Conservation (phyloP, 768 basidiomycete genomes). For the Scleroderma bovista region DNA sequence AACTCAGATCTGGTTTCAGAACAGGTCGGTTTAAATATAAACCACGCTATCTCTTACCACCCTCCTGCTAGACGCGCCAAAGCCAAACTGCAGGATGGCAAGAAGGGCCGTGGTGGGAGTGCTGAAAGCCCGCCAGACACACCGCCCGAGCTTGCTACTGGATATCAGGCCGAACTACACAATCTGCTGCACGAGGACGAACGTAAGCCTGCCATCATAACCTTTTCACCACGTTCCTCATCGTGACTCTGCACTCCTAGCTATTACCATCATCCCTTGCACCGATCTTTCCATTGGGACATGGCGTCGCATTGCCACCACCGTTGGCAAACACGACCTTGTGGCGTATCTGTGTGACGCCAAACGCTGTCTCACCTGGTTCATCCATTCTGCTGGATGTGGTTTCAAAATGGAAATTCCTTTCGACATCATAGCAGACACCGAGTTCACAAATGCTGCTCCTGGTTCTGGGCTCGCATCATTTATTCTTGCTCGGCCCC, state of each 20-base stretch:
- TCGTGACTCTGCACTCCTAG: constrained; percentile 29
- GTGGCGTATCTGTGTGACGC: constrained; percentile 70
- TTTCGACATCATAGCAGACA: constrained; percentile 55
- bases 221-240: not conserved
- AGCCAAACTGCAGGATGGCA: constrained; percentile 66
- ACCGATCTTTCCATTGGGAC: constrained; percentile 68
- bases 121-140: constrained; percentile 39
- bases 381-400: constrained; percentile 63
- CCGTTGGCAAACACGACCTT: constrained; percentile 53
- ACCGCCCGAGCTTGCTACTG: constrained; percentile 47
- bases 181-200: constrained; percentile 70
- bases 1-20: constrained; percentile 89
- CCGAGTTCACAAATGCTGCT: constrained; percentile 49
- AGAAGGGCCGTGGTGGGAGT: constrained; percentile 35
- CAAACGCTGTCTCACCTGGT: constrained; percentile 71
- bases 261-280: constrained; percentile 73
- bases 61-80: constrained; percentile 63
- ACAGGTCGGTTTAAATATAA: constrained; percentile 39
- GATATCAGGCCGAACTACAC: constrained; percentile 56
- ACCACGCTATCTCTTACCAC: not conserved
- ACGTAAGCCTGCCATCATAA: constrained; percentile 42
- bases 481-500: constrained; percentile 61
- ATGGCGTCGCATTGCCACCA: constrained; percentile 69
- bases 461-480: constrained; percentile 55
- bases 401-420: constrained; percentile 86